Evolutionary conservation across 2,329 filamentous ascomycete species (phyloP).

Genomic region (Aquanectria penicillioides): DNA sequence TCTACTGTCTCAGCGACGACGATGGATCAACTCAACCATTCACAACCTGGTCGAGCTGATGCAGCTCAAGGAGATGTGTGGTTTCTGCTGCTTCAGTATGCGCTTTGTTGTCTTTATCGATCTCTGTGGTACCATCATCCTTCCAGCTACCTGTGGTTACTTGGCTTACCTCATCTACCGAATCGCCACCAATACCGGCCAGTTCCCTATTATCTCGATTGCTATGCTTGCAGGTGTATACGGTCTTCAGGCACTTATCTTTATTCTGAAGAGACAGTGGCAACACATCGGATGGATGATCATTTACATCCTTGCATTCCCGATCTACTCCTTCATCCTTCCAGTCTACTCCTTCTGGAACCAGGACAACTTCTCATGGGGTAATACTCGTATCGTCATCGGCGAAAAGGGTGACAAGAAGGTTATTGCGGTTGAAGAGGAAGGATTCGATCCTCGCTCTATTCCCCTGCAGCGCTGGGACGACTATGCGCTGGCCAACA

Average conservation of each 20-base stretch:
- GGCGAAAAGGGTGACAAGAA: conserved; percentile 93
- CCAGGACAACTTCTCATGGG: conserved; percentile 98
- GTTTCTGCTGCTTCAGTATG: conserved; percentile 99
- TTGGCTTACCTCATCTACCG: conserved; percentile 87
- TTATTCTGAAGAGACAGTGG: conserved; percentile 97
- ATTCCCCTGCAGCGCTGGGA: conserved; percentile 98
- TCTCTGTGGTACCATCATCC: conserved; percentile 89
- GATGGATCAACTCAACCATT: conserved; percentile 99
- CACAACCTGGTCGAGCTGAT: conserved; percentile 95
- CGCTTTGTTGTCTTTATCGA: conserved; percentile 96
- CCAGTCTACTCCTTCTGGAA: conserved; percentile 99
- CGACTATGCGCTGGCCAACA: conserved; percentile 88
- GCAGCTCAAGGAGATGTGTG: conserved; percentile 91
- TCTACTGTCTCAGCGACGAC: conserved; percentile 94
- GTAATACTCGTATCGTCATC: conserved; percentile 96
- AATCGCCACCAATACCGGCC: conserved; percentile 74
- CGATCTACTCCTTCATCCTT: conserved; percentile 90
- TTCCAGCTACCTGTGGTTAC: conserved; percentile 89
- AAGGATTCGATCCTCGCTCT: conserved; percentile 88
- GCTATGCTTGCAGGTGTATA: conserved; percentile 92
- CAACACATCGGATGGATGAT: conserved; percentile 99
- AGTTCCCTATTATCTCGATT: conserved; percentile 87
- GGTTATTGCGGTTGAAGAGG: conserved; percentile 85
- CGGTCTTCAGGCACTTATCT: conserved; percentile 94
- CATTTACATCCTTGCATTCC: conserved; percentile 95